These are phyloP conservation scores for Penicillium capsulatum DNA, from an alignment of 2,329 filamentous ascomycete genomes.

Conservation along the genomic window DNA sequence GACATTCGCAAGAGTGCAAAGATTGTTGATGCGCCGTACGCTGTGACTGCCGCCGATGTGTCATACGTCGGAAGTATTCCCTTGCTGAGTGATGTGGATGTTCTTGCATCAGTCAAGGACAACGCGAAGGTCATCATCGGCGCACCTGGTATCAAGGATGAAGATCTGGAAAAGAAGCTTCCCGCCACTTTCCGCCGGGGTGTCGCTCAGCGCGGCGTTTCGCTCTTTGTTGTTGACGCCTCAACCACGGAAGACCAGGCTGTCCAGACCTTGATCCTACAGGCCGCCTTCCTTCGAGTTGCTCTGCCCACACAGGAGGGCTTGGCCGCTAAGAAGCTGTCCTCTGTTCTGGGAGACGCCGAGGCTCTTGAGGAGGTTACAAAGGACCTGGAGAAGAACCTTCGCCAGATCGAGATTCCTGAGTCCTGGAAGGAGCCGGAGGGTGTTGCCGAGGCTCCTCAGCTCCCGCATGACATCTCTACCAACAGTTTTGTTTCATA, in stretches of 20 bases:
- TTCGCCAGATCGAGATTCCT: conserved; percentile 71
- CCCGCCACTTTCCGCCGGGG: conserved; percentile 65
- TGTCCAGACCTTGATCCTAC: conserved; percentile 63
- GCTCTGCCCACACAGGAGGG: conserved; percentile 63
- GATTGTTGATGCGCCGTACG: conserved; percentile 78
- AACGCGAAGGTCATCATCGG: conserved; percentile 71
- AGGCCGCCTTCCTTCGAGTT: conserved; percentile 78
- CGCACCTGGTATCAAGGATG: conserved; percentile 74
- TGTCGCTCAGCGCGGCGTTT: conserved; percentile 64
- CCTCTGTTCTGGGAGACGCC: conserved; percentile 54
- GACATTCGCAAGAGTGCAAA: conserved; percentile 81
- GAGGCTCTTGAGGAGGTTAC: conserved; percentile 60
- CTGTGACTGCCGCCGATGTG: conserved; percentile 73
- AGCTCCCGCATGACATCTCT: conserved; percentile 62
- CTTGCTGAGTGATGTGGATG: conserved; percentile 71
- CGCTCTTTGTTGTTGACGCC: conserved; percentile 73
- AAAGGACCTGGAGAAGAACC: conserved; percentile 60
- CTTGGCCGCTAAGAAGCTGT: conserved; percentile 63
- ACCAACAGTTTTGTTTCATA: conserved; percentile 79
- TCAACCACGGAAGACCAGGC: conserved; percentile 64
- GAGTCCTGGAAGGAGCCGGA: conserved; percentile 73
- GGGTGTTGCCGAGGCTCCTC: conserved; percentile 35
- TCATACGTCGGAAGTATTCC: conserved; percentile 74
- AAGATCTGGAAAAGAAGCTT: conserved; percentile 83
- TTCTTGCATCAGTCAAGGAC: conserved; percentile 65